A percentile compares a stretch with the other conserved stretches of the same genome.
Conservation (phyloP, 2,329 filamentous ascomycete species). For the Capronia coronata region DNA sequence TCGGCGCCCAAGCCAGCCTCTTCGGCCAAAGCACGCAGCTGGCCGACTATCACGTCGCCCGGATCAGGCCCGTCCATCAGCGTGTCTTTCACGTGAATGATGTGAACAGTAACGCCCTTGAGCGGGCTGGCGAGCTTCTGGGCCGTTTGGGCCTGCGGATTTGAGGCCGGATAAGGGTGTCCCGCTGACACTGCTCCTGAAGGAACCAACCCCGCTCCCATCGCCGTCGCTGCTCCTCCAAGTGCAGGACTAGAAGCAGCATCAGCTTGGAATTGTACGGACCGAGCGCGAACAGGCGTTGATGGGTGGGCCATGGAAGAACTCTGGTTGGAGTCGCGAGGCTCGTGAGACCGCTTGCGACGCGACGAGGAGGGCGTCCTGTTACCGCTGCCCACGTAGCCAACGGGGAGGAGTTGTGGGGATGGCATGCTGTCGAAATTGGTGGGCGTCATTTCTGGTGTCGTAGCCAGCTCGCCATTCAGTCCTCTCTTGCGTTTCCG, state of each 20-base stretch:
- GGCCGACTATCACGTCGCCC: conserved; percentile 60
- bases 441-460: conserved; percentile 14
- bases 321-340: neutral
- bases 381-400: conserved; percentile 17
- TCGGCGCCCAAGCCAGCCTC: conserved; percentile 66
- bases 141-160: neutral
- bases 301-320: neutral
- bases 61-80: conserved; percentile 63
- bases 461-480: conserved; percentile 21
- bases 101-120: conserved; percentile 67
- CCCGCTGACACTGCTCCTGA: neutral
- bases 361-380: conserved; percentile 9
- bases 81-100: conserved; percentile 91
- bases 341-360: conserved; percentile 17
- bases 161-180: neutral
- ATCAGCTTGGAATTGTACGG: conserved; percentile 16
- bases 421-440: conserved; percentile 13
- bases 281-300: conserved; percentile 8
- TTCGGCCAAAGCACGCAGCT: conserved; percentile 62
- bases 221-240: neutral
- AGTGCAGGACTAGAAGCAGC: neutral
- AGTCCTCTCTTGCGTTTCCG: conserved; percentile 40
- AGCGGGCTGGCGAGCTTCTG: conserved; percentile 39
- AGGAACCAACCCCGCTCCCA: too few species aligned
- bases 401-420: conserved; percentile 8